These are phyloP conservation scores for Falciphora oryzae DNA, from an alignment of 2,329 filamentous ascomycete species.

Conservation along the genomic window DNA sequence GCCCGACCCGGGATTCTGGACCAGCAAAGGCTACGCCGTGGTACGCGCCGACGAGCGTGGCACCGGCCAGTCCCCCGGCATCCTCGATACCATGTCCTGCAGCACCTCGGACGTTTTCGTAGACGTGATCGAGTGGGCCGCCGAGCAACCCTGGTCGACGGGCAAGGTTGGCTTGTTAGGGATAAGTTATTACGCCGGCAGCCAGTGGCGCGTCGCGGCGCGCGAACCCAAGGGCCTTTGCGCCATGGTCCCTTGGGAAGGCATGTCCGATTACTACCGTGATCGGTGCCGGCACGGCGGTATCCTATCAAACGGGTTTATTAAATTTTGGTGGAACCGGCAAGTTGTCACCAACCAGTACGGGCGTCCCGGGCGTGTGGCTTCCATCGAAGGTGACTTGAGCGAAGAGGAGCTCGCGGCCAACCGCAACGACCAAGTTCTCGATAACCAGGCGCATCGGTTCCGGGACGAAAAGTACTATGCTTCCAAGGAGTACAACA, in stretches of 20 bases:
- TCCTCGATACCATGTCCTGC: constrained; percentile 43
- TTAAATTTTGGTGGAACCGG: constrained; percentile 61
- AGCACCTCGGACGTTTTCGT: constrained; percentile 42
- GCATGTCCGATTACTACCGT: constrained; percentile 48
- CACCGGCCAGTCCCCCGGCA: constrained; percentile 39
- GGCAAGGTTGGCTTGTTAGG: constrained; percentile 44
- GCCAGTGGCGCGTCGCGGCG: constrained; percentile 44
- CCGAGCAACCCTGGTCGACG: constrained; percentile 39
- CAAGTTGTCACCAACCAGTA: constrained; percentile 66
- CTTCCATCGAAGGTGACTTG: constrained; percentile 52
- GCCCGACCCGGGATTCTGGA: constrained; percentile 53
- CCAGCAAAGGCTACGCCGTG: constrained; percentile 45
- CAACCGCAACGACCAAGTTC: constrained; percentile 42
- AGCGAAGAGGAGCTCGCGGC: constrained; percentile 42
- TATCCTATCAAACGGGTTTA: constrained; percentile 53
- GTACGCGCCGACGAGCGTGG: constrained; percentile 48
- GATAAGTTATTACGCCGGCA: constrained; percentile 42
- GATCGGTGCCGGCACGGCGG: constrained; percentile 57
- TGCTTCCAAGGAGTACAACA: constrained; percentile 57
- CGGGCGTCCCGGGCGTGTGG: constrained; percentile 44
- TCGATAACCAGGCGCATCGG: constrained; percentile 40
- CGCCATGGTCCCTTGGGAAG: constrained; percentile 46
- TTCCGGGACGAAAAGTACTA: constrained; percentile 62
- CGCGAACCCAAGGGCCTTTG: constrained; percentile 38
- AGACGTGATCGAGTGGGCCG: constrained; percentile 44